Evolutionary conservation across 441 rosid genomes (phyloP).

Genomic region (Erodium moschatum): DNA sequence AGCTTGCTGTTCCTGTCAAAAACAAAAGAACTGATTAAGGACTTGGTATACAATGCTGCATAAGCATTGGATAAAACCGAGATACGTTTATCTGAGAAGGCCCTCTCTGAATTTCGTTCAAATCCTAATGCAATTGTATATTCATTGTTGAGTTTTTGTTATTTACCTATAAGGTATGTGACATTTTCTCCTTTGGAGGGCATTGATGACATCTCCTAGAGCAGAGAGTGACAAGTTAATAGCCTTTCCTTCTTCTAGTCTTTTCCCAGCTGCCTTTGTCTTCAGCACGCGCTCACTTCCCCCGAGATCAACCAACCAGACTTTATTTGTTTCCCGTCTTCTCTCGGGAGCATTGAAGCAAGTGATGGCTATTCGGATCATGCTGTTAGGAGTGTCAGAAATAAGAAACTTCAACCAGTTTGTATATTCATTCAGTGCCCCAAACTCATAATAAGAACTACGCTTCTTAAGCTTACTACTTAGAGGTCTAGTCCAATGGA

Average conservation of each 20-base stretch:
- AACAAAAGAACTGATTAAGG: constrained; percentile 14
- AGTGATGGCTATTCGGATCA: constrained; percentile 55
- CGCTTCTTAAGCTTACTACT: constrained; percentile 1
- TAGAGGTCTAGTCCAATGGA: neutral
- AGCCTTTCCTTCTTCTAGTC: constrained; percentile 87
- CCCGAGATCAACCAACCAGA: constrained; percentile 77
- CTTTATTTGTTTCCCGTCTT: constrained; percentile 48
- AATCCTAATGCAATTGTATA: too few relatives aligned
- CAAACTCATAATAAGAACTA: neutral
- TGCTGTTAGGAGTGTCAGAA: constrained; percentile 31
- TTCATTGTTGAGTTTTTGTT: neutral
- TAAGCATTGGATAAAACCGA: too few relatives aligned
- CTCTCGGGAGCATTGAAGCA: constrained; percentile 55
- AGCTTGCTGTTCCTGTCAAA: constrained; percentile 75
- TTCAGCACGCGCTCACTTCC: constrained; percentile 83
- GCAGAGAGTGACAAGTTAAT: constrained; percentile 78
- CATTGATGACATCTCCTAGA: constrained; percentile 67
- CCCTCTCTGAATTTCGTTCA: too few relatives aligned
- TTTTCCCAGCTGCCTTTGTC: constrained; percentile 73
- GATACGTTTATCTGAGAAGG: too few relatives aligned
- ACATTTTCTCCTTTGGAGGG: constrained; percentile 56
- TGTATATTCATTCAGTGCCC: neutral
- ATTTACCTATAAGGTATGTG: constrained; percentile 70
- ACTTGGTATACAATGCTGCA: constrained; percentile 1
- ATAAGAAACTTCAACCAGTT: neutral